phyloP scores from a whole-genome alignment of 495 filamentous ascomycete species.

The Penicillium paradoxum region DNA sequence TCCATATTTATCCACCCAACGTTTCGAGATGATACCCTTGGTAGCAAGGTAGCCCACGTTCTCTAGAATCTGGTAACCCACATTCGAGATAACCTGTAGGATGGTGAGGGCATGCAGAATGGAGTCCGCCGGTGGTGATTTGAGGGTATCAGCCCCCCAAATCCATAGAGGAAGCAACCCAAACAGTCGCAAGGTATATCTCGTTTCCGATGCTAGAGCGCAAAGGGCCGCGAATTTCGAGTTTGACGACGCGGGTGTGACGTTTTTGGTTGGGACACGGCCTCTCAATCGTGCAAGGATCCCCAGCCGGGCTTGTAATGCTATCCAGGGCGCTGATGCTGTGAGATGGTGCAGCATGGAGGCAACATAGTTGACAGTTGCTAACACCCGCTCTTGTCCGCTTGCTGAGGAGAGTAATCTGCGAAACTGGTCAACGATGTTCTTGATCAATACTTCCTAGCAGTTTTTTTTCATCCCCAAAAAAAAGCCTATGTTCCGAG shows the following conservation, averaged over 20 bases:
- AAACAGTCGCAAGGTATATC: slow-evolving; percentile 74
- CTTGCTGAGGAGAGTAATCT: slow-evolving; percentile 33
- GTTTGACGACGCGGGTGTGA: slow-evolving; percentile 24
- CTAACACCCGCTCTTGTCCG: slow-evolving; percentile 35
- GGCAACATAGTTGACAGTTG: slow-evolving; percentile 36
- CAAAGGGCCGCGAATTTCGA: slow-evolving; percentile 48
- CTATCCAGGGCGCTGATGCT: slow-evolving; percentile 34
- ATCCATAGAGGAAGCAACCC: slow-evolving; percentile 72
- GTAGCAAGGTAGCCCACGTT: slow-evolving; percentile 73
- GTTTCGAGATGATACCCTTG: slow-evolving; percentile 48
- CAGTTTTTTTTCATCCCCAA: too few relatives aligned
- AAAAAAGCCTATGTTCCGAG: too few relatives aligned
- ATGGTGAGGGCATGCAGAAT: slow-evolving; percentile 51
- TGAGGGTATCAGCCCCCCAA: slow-evolving; percentile 57
- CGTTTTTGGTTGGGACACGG: slow-evolving; percentile 9
- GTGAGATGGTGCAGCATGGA: slow-evolving; percentile 40
- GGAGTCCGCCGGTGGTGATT: slow-evolving; percentile 43
- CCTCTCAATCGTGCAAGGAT: slow-evolving; percentile 35
- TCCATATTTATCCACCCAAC: slow-evolving; percentile 53
- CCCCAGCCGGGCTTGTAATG: slow-evolving; percentile 31
- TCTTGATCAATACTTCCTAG: not conserved
- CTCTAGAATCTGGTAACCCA: slow-evolving; percentile 73
- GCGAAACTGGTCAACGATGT: slow-evolving; percentile 6
- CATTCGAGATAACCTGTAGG: slow-evolving; percentile 62
- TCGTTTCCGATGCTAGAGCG: slow-evolving; percentile 59